Evolutionary conservation across 2,329 filamentous ascomycete species (phyloP), one percentile per base, ranked within the genome.

Genomic region (Neopestalotiopsis sp.): DNA sequence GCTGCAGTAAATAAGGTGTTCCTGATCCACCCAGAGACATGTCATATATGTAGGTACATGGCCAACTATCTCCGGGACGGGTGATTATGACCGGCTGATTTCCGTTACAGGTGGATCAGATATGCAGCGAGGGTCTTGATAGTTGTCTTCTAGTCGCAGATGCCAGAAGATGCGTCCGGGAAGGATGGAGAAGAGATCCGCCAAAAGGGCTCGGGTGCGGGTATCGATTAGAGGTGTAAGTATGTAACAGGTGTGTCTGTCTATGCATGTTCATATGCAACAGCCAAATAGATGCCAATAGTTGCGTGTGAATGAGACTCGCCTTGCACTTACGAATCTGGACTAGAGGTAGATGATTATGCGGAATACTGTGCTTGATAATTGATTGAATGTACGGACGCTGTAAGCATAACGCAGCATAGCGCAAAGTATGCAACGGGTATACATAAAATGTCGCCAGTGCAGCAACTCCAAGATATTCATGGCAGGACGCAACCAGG

Each of bases 31-130:
- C 45, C n/a, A 20, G 45, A 53, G 45, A 53, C 45, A 53, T 53
- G 45, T 53, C 45, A 9, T 53, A 20, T 53, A 53, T 53, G 45
- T 53, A 53, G 45, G 45, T 53, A 53, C 45, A 53, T 20, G 17
- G n/a, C 45, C 45, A 53, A 59, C 57, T 34, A 59, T 59, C 57
- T 59, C 57, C 57, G 57, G 24, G 57, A 34, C 6, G 30, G 30
- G 20, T 59, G 45, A 53, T 59, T 59, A 59, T 59, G 57, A 34
- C 57, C 57, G 57, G 57, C 57, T 34, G 57, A 59, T 59, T 59
- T 34, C 57, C 57, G 57, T 30, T 59, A 24, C 57, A 24, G 34
- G 57, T 59, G 57, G 57, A 59, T 59, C 57, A 34, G 24, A 59
- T 59, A 59, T 59, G 57, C 57, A 59, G 57, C 30, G 57, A 59